These are phyloP conservation scores for Cyberlindnera euphorbiiphila DNA, from an alignment of 805 yeast species.

Conservation along the genomic window DNA sequence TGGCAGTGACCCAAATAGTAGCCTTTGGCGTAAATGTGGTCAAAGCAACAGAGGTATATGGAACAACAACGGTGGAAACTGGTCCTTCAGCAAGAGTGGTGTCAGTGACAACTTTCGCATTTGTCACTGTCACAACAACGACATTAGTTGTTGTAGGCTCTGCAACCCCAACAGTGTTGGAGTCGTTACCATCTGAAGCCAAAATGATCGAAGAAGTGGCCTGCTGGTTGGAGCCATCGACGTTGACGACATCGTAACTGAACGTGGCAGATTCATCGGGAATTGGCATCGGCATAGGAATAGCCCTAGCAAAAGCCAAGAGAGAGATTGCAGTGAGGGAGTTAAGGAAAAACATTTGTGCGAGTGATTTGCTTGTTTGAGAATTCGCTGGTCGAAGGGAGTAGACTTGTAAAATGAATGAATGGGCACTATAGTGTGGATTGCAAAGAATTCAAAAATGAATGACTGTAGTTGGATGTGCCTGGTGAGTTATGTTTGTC, in stretches of 20 bases:
- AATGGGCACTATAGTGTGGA: slow-evolving; percentile 19
- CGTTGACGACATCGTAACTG: slow-evolving; percentile 27
- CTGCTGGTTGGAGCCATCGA: slow-evolving; percentile 27
- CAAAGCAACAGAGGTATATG: slow-evolving; percentile 23
- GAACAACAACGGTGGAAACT: slow-evolving; percentile 15
- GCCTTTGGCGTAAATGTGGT: slow-evolving; percentile 23
- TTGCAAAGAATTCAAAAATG: slow-evolving; percentile 18
- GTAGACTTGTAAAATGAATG: slow-evolving; percentile 10
- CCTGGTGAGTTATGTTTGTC: slow-evolving; percentile 8
- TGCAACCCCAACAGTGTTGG: slow-evolving; percentile 20
- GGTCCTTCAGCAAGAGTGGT: slow-evolving; percentile 13
- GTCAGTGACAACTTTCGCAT: slow-evolving; percentile 13
- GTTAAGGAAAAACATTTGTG: slow-evolving; percentile 27
- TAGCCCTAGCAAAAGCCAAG: slow-evolving; percentile 20
- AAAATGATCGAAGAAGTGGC: slow-evolving; percentile 22
- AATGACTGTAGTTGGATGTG: slow-evolving; percentile 28
- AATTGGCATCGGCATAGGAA: slow-evolving; percentile 20
- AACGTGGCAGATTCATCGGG: slow-evolving; percentile 21
- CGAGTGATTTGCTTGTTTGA: slow-evolving; percentile 2
- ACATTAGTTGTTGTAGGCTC: slow-evolving; percentile 23
- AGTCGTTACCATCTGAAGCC: slow-evolving; percentile 16
- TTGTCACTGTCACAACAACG: slow-evolving; percentile 1
- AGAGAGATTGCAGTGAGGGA: slow-evolving; percentile 22
- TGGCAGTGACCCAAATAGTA: slow-evolving; percentile 27
- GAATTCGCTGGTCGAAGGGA: neutral